A percentile compares a stretch with the other conserved stretches of the same genome.
phyloP scores from a whole-genome alignment of 2,329 filamentous ascomycete species.

The Phaeosphaeria sp. region DNA sequence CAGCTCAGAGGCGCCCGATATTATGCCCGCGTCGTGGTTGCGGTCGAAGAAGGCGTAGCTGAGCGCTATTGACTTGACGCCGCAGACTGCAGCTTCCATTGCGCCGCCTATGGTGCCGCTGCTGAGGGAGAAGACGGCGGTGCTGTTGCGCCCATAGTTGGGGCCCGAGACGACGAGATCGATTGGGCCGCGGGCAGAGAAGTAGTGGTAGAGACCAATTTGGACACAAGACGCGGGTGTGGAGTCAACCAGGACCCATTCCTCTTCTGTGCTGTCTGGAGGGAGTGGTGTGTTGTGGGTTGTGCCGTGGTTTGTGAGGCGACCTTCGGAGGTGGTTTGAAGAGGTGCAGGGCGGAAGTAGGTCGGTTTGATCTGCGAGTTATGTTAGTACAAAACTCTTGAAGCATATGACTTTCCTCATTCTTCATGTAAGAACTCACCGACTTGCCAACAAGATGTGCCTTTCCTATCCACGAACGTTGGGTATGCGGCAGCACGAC shows the following conservation, averaged over 20 bases:
- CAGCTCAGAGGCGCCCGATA: constrained; percentile 76
- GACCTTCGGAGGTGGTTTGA: constrained; percentile 46
- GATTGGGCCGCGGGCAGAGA: constrained; percentile 51
- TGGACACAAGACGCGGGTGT: constrained; percentile 60
- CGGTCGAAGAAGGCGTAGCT: constrained; percentile 89
- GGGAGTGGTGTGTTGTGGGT: constrained; percentile 44
- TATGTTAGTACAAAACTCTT: background rate
- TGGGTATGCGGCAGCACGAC: constrained; percentile 91
- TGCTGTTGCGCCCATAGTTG: constrained; percentile 60
- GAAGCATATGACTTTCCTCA: background rate
- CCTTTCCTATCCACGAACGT: constrained; percentile 98
- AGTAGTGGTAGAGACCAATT: constrained; percentile 57
- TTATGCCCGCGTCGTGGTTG: constrained; percentile 82
- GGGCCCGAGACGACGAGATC: constrained; percentile 59
- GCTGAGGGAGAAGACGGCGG: constrained; percentile 57
- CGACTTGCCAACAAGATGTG: constrained; percentile 90
- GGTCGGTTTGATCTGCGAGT: constrained; percentile 67
- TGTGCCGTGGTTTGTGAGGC: constrained; percentile 47
- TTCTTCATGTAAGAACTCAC: constrained; percentile 29
- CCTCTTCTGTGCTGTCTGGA: constrained; percentile 43
- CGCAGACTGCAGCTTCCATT: constrained; percentile 58
- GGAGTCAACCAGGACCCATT: constrained; percentile 59
- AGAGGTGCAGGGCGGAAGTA: constrained; percentile 78
- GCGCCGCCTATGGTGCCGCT: constrained; percentile 59
- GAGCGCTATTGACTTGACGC: constrained; percentile 73